These are phyloP conservation scores for Scheffersomyces spartinae DNA, from an alignment of 805 yeast genomes.

Conservation along the genomic window DNA sequence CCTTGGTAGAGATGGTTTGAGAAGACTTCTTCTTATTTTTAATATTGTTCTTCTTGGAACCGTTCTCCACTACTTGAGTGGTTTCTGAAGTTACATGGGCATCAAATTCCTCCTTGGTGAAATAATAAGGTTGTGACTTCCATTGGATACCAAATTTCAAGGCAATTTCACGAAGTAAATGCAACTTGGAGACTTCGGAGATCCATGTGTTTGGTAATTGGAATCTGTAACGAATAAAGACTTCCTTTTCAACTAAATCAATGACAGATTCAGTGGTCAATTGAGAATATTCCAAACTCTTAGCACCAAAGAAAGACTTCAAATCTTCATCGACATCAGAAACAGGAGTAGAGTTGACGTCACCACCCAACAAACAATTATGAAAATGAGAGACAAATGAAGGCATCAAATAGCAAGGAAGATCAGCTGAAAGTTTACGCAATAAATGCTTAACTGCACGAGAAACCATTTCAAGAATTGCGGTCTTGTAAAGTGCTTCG, in stretches of 20 bases:
- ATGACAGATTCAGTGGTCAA: slow-evolving; percentile 37
- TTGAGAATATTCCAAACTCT: slow-evolving; percentile 29
- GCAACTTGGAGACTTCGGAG: slow-evolving; percentile 19
- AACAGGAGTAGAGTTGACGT: slow-evolving; percentile 26
- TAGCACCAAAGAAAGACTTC: slow-evolving; percentile 28
- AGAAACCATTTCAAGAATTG: slow-evolving; percentile 61
- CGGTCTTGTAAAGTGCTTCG: slow-evolving; percentile 34
- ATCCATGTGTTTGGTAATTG: slow-evolving; percentile 41
- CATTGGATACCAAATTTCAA: slow-evolving; percentile 81
- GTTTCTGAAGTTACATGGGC: slow-evolving; percentile 9
- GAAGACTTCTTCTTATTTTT: slow-evolving; percentile 11
- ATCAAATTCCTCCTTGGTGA: slow-evolving; percentile 31
- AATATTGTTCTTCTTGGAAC: slow-evolving; percentile 21
- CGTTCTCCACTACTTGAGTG: slow-evolving; percentile 4
- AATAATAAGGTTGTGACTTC: slow-evolving; percentile 39
- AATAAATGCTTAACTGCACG: slow-evolving; percentile 72
- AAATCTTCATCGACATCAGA: slow-evolving; percentile 25
- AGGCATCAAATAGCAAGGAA: slow-evolving; percentile 48
- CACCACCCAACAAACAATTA: slow-evolving; percentile 53
- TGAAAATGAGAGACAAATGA: slow-evolving; percentile 57
- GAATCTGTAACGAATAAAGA: slow-evolving; percentile 52
- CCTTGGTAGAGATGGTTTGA: slow-evolving; percentile 4
- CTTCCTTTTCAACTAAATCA: slow-evolving; percentile 39
- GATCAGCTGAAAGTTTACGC: slow-evolving; percentile 30
- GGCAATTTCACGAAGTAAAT: slow-evolving; percentile 61